These are phyloP conservation scores for Lipomyces oligophaga DNA, from an alignment of 805 yeast genomes.

Conservation along the genomic window DNA sequence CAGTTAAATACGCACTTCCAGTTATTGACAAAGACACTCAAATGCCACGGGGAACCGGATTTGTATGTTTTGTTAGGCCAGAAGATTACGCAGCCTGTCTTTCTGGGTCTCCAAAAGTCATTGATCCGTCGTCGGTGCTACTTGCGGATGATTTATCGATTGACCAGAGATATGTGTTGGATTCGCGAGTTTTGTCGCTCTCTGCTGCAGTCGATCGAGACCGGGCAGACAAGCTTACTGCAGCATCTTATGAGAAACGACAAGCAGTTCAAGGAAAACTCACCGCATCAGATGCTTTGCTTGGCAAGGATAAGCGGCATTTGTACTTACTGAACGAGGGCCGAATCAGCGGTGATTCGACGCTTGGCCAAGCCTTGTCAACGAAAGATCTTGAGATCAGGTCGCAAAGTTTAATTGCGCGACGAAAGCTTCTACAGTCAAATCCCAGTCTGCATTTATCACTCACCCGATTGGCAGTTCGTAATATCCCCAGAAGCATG, in stretches of 20 bases:
- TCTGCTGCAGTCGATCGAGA: slow-evolving; percentile 83
- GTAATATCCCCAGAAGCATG: slow-evolving; percentile 93
- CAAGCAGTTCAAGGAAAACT: slow-evolving; percentile 68
- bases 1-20: slow-evolving; percentile 87
- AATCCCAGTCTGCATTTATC: slow-evolving; percentile 90
- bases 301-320: slow-evolving; percentile 72
- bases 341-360: slow-evolving; percentile 74
- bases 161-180: slow-evolving; percentile 67
- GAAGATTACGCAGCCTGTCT: slow-evolving; percentile 66
- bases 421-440: slow-evolving; percentile 85
- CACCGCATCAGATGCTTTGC: slow-evolving; percentile 51
- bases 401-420: slow-evolving; percentile 76
- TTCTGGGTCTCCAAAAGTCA: slow-evolving; percentile 69
- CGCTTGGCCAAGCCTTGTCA: slow-evolving; percentile 65
- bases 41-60: slow-evolving; percentile 89
- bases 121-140: slow-evolving; percentile 53
- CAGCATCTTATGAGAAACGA: slow-evolving; percentile 67
- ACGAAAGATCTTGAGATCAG: slow-evolving; percentile 78
- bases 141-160: slow-evolving; percentile 95
- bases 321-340: slow-evolving; percentile 90
- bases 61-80: slow-evolving; percentile 73
- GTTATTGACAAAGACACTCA: slow-evolving; percentile 84
- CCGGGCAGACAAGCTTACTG: slow-evolving; percentile 70
- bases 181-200: slow-evolving; percentile 84
- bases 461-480: slow-evolving; percentile 88